Percentiles rank a stretch among this genome's conserved stretches.
Conservation (phyloP, 1,284 basidiomycete genomes). For the Sanghuangporus weigelae region DNA sequence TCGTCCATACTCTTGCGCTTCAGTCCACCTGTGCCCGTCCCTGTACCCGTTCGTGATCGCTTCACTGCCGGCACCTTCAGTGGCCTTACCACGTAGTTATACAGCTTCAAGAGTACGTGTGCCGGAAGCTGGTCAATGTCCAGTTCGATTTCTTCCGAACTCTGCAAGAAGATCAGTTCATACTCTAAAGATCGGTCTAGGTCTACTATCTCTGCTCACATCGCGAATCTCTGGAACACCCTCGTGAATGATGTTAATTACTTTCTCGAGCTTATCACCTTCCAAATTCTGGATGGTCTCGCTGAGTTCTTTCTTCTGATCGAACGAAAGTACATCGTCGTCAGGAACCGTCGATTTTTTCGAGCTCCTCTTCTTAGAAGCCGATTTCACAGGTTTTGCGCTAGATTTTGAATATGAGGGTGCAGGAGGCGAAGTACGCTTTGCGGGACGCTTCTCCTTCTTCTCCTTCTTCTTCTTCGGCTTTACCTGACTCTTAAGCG, state of each 20-base stretch:
- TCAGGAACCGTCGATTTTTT: constrained; percentile 40
- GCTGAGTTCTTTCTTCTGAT: constrained; percentile 95
- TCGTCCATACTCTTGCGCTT: constrained; percentile 92
- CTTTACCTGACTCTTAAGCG: constrained; percentile 49
- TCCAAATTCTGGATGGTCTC: constrained; percentile 84
- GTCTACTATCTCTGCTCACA: constrained; percentile 48
- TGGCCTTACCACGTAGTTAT: constrained; percentile 88
- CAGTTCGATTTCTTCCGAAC: constrained; percentile 93
- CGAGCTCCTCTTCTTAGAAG: constrained; percentile 45
- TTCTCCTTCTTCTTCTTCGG: constrained; percentile 57
- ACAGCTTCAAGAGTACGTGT: constrained; percentile 81
- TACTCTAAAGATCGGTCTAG: constrained; percentile 9
- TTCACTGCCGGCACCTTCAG: constrained; percentile 54
- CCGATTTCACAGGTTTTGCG: constrained; percentile 35
- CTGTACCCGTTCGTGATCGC: constrained; percentile 64
- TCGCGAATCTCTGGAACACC: constrained; percentile 84
- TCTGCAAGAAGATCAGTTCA: constrained; percentile 41
- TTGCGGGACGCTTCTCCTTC: constrained; percentile 56
- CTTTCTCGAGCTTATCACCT: constrained; percentile 72
- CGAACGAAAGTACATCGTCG: constrained; percentile 76
- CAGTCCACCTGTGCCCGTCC: constrained; percentile 79
- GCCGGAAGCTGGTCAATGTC: constrained; percentile 90
- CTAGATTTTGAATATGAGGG: constrained; percentile 57
- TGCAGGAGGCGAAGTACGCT: constrained; percentile 36
- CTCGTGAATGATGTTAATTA: constrained; percentile 89